These are phyloP conservation scores for Trichoderma citrinoviride DNA, from an alignment of 2,329 filamentous ascomycete genomes.

Conservation along the genomic window DNA sequence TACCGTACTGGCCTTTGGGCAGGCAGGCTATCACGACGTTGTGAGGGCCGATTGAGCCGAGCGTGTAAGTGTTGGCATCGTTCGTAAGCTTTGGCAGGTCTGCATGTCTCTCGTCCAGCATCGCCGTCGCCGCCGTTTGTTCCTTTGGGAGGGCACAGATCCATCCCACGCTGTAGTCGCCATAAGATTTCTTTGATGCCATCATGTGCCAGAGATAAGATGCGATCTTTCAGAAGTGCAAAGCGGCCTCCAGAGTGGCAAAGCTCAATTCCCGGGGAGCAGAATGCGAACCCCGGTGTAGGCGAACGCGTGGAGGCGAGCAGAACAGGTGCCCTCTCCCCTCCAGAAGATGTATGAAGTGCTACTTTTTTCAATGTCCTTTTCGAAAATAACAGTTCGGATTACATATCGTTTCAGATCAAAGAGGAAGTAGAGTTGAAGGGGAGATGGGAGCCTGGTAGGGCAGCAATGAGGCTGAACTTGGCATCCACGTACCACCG, in stretches of 20 bases:
- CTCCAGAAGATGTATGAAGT: too few relatives aligned
- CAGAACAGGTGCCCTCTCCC: too few relatives aligned
- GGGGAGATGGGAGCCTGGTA: neutral
- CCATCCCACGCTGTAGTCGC: conserved; percentile 34
- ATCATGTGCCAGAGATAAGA: neutral
- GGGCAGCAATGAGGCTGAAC: neutral
- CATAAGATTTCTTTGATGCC: neutral
- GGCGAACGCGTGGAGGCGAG: too few relatives aligned
- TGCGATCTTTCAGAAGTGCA: too few relatives aligned
- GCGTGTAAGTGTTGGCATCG: conserved; percentile 31
- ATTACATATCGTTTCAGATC: too few relatives aligned
- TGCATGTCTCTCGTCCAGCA: conserved; percentile 32
- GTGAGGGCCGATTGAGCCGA: conserved; percentile 29
- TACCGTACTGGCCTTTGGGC: conserved; percentile 25
- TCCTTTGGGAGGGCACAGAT: conserved; percentile 35
- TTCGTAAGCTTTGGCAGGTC: conserved; percentile 17
- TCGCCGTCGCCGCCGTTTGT: conserved; percentile 30
- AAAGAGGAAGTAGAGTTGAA: neutral
- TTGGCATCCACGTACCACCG: neutral
- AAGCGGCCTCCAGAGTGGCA: too few relatives aligned
- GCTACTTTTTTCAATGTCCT: too few relatives aligned
- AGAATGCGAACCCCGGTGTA: too few relatives aligned
- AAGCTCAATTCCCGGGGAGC: too few relatives aligned
- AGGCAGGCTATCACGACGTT: conserved; percentile 32
- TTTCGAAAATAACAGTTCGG: too few relatives aligned